Conservation (phyloP, 2,329 filamentous ascomycete species). For the Lachnellula cervina region DNA sequence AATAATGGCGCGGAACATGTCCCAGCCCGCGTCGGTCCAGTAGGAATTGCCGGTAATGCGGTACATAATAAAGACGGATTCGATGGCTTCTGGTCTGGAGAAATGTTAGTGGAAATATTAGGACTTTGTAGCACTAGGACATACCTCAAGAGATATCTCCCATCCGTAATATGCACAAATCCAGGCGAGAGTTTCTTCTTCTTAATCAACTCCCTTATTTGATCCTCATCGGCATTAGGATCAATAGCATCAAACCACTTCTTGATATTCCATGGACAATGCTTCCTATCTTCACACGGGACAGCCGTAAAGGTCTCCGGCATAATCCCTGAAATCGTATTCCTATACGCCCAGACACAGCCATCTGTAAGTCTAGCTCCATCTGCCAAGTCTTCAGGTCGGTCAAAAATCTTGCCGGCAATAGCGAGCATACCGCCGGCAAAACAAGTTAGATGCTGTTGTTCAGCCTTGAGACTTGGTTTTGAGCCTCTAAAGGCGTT, state of each 20-base stretch:
- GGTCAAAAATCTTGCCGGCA: constrained; percentile 56
- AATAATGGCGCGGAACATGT: constrained; percentile 44
- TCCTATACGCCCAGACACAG: constrained; percentile 58
- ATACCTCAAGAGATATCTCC: constrained; percentile 24
- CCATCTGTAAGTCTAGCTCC: constrained; percentile 57
- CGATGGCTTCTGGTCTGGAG: constrained; percentile 59
- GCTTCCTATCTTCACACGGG: constrained; percentile 18
- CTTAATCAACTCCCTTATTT: constrained; percentile 12
- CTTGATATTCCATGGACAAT: constrained; percentile 37
- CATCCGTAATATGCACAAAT: constrained; percentile 20
- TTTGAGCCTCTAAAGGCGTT: constrained; percentile 35
- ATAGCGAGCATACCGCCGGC: constrained; percentile 67
- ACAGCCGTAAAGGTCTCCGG: constrained; percentile 50
- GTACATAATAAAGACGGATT: constrained; percentile 60
- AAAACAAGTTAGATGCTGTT: constrained; percentile 69
- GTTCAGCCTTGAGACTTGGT: constrained; percentile 39
- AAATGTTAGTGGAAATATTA: constrained; percentile 29
- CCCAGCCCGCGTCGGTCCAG: constrained; percentile 42
- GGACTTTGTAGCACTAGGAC: background rate
- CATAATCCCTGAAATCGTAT: constrained; percentile 55
- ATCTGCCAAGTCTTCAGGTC: constrained; percentile 48
- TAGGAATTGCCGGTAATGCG: constrained; percentile 28
- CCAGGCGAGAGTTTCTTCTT: constrained; percentile 20
- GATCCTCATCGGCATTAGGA: constrained; percentile 5
- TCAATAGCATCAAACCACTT: constrained; percentile 43